A percentile compares a stretch with the other conserved stretches of the same genome.
Conservation (phyloP, 148 eudicot genomes). For the Tetragonia tetragonoides region DNA sequence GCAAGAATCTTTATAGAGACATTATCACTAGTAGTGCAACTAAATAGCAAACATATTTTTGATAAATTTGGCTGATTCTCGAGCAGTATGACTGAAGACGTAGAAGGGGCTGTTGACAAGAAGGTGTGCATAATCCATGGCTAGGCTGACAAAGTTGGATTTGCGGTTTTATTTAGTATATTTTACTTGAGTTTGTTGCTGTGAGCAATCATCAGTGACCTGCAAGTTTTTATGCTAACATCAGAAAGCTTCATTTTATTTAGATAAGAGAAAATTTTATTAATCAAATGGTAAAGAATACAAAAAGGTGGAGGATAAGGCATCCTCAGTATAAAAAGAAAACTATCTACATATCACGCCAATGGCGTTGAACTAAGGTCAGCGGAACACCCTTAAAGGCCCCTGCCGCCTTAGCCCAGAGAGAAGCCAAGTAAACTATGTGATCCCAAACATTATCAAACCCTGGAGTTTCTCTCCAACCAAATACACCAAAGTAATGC, state of each 20-base stretch:
- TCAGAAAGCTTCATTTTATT: not conserved
- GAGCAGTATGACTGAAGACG: not conserved
- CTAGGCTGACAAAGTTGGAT: not conserved
- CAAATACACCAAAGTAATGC: no score
- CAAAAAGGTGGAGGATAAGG: no score
- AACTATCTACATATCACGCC: no score
- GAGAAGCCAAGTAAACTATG: no score
- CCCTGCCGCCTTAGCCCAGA: no score
- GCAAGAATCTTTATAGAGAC: not conserved
- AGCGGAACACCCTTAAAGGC: no score
- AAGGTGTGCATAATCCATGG: not conserved
- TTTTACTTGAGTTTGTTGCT: not conserved
- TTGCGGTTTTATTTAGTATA: not conserved
- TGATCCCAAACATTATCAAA: no score
- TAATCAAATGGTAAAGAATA: no score
- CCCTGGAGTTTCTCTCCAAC: no score
- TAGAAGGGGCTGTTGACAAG: not conserved
- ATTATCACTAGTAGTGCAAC: not conserved
- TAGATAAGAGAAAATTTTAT: no score
- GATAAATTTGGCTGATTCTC: not conserved
- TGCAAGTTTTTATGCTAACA: not conserved
- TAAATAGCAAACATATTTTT: not conserved
- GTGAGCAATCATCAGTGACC: not conserved
- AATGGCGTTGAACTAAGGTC: no score
- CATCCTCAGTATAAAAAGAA: no score